These are phyloP conservation scores for Digitaria exilis DNA, from an alignment of 202 grass and related monocot species.

Conservation along the genomic window DNA sequence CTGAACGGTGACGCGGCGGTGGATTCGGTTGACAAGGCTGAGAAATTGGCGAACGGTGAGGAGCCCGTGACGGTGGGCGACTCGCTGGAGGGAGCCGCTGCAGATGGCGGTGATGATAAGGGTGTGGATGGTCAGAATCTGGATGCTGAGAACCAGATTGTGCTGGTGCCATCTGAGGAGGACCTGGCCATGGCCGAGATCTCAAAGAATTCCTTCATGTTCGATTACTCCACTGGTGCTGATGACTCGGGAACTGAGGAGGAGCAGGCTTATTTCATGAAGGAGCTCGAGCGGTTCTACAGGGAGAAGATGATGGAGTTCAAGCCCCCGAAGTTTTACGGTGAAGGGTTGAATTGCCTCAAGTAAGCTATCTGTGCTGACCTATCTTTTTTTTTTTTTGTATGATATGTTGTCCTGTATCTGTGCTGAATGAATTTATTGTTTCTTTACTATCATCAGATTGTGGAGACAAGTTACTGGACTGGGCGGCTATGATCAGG, in stretches of 20 bases:
- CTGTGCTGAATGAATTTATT: slow-evolving; percentile 16
- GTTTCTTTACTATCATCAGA: slow-evolving; percentile 42
- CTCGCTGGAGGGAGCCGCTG: neutral
- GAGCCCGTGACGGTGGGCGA: slow-evolving; percentile 7
- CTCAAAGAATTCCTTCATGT: slow-evolving; percentile 53
- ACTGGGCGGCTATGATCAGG: slow-evolving; percentile 98
- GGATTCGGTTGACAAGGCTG: slow-evolving; percentile 18
- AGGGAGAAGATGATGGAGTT: slow-evolving; percentile 74
- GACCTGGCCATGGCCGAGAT: slow-evolving; percentile 20
- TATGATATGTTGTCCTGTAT: neutral
- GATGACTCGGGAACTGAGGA: slow-evolving; percentile 86
- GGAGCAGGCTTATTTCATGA: slow-evolving; percentile 87
- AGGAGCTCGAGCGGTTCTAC: slow-evolving; percentile 82
- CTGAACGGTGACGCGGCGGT: slow-evolving; percentile 6
- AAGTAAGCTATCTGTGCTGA: too few relatives aligned
- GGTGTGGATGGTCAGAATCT: slow-evolving; percentile 33
- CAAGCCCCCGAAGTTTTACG: slow-evolving; percentile 91
- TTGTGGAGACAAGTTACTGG: slow-evolving; percentile 95
- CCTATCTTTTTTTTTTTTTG: too few relatives aligned
- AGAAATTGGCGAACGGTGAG: slow-evolving; percentile 43
- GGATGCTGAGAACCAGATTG: slow-evolving; percentile 16
- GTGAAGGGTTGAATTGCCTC: slow-evolving; percentile 88
- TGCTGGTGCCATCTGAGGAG: neutral
- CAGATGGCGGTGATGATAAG: slow-evolving; percentile 17
- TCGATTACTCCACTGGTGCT: slow-evolving; percentile 67